A percentile compares a stretch with the other conserved stretches of the same genome.
Evolutionary conservation across 805 yeast species (phyloP).

Genomic region (Soucietia sequanensis): DNA sequence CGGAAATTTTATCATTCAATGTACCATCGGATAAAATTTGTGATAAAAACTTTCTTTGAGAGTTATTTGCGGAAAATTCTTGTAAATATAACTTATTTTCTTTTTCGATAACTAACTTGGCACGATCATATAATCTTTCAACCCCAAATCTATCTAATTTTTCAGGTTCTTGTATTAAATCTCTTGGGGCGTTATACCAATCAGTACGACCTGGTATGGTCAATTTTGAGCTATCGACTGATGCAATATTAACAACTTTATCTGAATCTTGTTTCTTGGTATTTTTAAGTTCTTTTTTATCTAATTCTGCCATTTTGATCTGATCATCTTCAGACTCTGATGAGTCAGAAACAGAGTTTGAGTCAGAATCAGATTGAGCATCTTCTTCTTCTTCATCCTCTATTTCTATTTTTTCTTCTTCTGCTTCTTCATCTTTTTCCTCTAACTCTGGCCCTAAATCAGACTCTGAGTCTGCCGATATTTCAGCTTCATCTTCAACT

Average conservation of each 20-base stretch:
- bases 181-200: slow-evolving; percentile 68
- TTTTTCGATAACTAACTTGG: slow-evolving; percentile 58
- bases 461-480: slow-evolving; percentile 41
- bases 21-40: slow-evolving; percentile 93
- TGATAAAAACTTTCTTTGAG: slow-evolving; percentile 83
- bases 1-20: slow-evolving; percentile 89
- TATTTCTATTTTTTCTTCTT: slow-evolving; percentile 23
- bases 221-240: slow-evolving; percentile 58
- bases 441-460: slow-evolving; percentile 34
- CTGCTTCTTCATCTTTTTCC: slow-evolving; percentile 32
- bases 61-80: slow-evolving; percentile 70
- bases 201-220: slow-evolving; percentile 61
- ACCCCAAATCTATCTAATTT: slow-evolving; percentile 53
- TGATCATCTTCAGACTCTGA: slow-evolving; percentile 14
- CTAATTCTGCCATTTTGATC: slow-evolving; percentile 4
- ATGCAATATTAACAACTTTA: slow-evolving; percentile 36
- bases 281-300: slow-evolving; percentile 2
- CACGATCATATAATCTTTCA: slow-evolving; percentile 62
- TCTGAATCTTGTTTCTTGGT: slow-evolving; percentile 16
- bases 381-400: slow-evolving; percentile 15
- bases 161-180: slow-evolving; percentile 24
- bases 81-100: slow-evolving; percentile 73
- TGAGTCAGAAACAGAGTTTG: slow-evolving; percentile 10
- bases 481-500: slow-evolving; percentile 30
- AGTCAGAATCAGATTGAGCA: slow-evolving; percentile 18